phyloP scores from a whole-genome alignment of 352 stramenopile genomes.

The Phytopythium boreale region DNA sequence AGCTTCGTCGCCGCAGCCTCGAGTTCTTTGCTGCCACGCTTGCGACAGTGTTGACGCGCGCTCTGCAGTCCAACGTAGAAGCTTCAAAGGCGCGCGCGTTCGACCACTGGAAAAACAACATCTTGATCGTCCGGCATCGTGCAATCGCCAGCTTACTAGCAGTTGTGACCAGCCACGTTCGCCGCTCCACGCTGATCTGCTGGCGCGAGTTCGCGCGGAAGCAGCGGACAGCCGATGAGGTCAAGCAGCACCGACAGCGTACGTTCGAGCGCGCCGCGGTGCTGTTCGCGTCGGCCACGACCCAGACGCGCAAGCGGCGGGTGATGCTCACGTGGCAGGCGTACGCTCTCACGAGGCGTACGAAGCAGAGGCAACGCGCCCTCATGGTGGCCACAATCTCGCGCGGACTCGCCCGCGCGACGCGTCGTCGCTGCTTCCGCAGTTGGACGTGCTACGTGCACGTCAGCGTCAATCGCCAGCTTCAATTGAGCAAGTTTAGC shows the following conservation, averaged over 20 bases:
- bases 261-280: not conserved
- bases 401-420: not conserved
- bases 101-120: not conserved
- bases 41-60: slow-evolving; percentile 2
- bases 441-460: slow-evolving; percentile 2
- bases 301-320: not conserved
- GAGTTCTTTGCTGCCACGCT: slow-evolving; percentile 9
- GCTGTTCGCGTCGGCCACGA: slow-evolving; percentile 3
- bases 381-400: not conserved
- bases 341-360: not conserved
- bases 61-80: not conserved
- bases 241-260: slow-evolving; percentile 3
- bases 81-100: not conserved
- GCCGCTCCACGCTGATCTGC: not conserved
- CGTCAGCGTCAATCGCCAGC: not conserved
- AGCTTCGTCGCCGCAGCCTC: slow-evolving; percentile 11
- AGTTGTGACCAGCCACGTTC: not conserved
- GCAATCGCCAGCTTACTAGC: not conserved
- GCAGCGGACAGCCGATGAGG: not conserved
- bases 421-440: not conserved
- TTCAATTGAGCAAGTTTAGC: not conserved
- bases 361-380: not conserved
- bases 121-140: not conserved
- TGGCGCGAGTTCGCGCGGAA: not conserved
- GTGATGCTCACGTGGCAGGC: slow-evolving; percentile 6